Evolutionary conservation across 2,329 filamentous ascomycete species (phyloP).

Genomic region (Penicillium sp.): DNA sequence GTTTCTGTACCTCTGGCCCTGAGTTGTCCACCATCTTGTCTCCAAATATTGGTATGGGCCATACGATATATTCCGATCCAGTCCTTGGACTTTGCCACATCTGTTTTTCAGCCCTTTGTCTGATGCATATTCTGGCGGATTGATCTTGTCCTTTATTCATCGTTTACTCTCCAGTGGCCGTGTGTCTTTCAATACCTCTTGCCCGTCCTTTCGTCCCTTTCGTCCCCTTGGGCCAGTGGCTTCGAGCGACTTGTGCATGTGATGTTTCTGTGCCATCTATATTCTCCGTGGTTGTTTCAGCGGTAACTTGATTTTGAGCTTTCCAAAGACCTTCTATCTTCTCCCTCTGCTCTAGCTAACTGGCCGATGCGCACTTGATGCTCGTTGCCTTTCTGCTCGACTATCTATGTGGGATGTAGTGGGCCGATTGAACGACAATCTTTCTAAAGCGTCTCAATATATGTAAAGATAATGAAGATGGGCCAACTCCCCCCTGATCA

Average conservation of each 20-base stretch:
- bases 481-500: too few species aligned
- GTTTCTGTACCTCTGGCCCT: not conserved
- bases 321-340: not conserved
- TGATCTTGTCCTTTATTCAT: constrained; percentile 2
- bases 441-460: too few species aligned
- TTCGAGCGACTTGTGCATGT: constrained; percentile 6
- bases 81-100: not conserved
- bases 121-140: constrained; percentile 10
- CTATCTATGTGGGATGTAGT: too few species aligned
- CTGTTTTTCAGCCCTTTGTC: constrained; percentile 4
- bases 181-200: not conserved
- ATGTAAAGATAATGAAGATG: too few species aligned
- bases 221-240: constrained; percentile 2
- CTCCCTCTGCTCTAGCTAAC: too few species aligned
- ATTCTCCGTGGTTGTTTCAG: constrained; percentile 1
- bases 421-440: too few species aligned
- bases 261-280: constrained; percentile 3
- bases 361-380: too few species aligned
- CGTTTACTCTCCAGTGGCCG: not conserved
- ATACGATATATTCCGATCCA: constrained; percentile 2
- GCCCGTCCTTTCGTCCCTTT: not conserved
- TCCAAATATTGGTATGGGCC: not conserved
- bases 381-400: too few species aligned
- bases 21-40: not conserved
- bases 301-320: constrained; percentile 1